These are phyloP conservation scores for Pseudogymnoascus sp. DNA, from an alignment of 2,329 filamentous ascomycete species.

Conservation along the genomic window DNA sequence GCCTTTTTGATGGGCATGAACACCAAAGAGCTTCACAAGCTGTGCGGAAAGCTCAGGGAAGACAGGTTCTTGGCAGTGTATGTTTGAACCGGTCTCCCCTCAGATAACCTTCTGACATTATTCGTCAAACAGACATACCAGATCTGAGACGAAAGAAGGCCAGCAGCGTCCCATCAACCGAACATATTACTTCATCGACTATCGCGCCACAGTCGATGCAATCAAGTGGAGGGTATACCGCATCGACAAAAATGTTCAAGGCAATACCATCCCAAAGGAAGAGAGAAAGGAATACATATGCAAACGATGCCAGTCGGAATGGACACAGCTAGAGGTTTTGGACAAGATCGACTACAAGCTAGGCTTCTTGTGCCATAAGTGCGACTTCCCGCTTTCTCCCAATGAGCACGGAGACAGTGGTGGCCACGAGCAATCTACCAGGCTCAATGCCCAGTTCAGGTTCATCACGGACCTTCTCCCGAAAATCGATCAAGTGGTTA, in stretches of 20 bases:
- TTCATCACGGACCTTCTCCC: constrained; percentile 71
- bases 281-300: constrained; percentile 94
- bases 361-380: constrained; percentile 80
- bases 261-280: constrained; percentile 67
- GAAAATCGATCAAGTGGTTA: constrained; percentile 65
- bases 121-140: constrained; percentile 49
- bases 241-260: constrained; percentile 82
- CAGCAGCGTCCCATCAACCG: constrained; percentile 74
- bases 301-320: constrained; percentile 72
- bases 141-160: constrained; percentile 71
- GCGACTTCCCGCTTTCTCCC: constrained; percentile 56
- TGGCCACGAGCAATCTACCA: constrained; percentile 65
- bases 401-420: constrained; percentile 61
- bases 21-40: constrained; percentile 82
- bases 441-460: constrained; percentile 71
- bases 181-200: constrained; percentile 97
- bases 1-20: constrained; percentile 83
- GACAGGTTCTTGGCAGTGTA: constrained; percentile 80
- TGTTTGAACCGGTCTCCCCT: constrained; percentile 21
- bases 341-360: constrained; percentile 59
- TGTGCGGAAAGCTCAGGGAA: constrained; percentile 77
- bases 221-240: constrained; percentile 92
- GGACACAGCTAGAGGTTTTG: constrained; percentile 82
- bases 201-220: constrained; percentile 86
- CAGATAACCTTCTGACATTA: background rate